Evolutionary conservation across 192 early-diverging fungal species (phyloP).

Genomic region (Dimargaris xerosporica): DNA sequence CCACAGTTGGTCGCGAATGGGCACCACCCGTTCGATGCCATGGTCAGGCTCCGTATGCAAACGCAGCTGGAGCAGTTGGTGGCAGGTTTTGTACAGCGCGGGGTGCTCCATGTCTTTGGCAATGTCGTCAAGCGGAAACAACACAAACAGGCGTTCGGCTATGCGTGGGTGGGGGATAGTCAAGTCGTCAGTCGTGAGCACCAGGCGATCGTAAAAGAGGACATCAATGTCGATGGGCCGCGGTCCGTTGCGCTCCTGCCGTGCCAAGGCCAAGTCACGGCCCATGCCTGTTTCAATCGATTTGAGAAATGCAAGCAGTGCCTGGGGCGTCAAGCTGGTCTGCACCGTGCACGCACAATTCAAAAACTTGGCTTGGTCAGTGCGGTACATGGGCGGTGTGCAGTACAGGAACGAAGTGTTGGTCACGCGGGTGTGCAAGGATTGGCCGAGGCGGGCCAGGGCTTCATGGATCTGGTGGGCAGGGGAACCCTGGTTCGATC

Average conservation of each 20-base stretch:
- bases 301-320: constrained; percentile 62
- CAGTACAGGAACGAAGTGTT: constrained; percentile 97
- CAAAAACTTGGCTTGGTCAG: constrained; percentile 81
- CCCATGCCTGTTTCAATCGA: constrained; percentile 72
- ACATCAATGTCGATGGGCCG: constrained; percentile 94
- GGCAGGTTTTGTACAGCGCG: constrained; percentile 58
- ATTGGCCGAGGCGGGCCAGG: constrained; percentile 27
- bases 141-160: constrained; percentile 87
- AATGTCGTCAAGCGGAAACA: constrained; percentile 88
- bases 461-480: constrained; percentile 63
- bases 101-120: constrained; percentile 82
- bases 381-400: constrained; percentile 89
- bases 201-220: constrained; percentile 71
- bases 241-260: constrained; percentile 61
- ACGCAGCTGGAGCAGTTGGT: constrained; percentile 40
- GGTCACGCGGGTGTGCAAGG: constrained; percentile 30
- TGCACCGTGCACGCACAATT: constrained; percentile 77
- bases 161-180: constrained; percentile 81
- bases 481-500: constrained; percentile 82
- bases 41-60: constrained; percentile 31
- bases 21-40: constrained; percentile 30
- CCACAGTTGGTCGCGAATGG: constrained; percentile 30
- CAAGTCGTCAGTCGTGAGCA: constrained; percentile 45
- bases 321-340: constrained; percentile 59
- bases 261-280: constrained; percentile 37